phyloP scores from a whole-genome alignment of 2,329 filamentous ascomycete species.

The Penicillium sp. region DNA sequence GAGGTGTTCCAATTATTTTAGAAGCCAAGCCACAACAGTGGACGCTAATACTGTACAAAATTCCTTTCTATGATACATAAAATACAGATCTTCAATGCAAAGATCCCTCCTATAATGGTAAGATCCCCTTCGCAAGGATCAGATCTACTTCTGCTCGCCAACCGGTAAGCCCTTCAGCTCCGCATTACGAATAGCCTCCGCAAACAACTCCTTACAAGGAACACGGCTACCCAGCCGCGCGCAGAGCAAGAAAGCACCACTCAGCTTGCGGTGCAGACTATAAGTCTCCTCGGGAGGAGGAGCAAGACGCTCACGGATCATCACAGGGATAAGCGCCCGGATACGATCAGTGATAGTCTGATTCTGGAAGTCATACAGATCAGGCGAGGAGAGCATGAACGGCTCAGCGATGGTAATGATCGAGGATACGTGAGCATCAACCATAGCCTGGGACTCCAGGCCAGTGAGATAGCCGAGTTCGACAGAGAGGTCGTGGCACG shows the following conservation, averaged over 20 bases:
- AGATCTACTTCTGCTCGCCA: constrained; percentile 1
- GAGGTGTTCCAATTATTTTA: background rate
- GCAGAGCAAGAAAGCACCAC: constrained; percentile 90
- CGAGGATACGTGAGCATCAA: constrained; percentile 84
- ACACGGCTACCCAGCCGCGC: constrained; percentile 82
- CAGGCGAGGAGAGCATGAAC: constrained; percentile 72
- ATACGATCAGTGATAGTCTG: constrained; percentile 98
- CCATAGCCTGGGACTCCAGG: constrained; percentile 79
- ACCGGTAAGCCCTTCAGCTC: constrained; percentile 20
- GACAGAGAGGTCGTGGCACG: constrained; percentile 67
- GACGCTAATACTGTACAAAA: background rate
- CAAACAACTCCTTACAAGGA: constrained; percentile 75
- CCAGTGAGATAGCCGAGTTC: constrained; percentile 89
- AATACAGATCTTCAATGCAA: background rate
- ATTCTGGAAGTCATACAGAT: constrained; percentile 85
- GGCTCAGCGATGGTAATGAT: constrained; percentile 91
- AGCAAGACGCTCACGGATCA: constrained; percentile 83
- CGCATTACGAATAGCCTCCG: constrained; percentile 32
- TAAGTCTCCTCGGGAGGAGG: constrained; percentile 98
- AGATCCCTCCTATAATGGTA: background rate
- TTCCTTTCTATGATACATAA: constrained; percentile 2
- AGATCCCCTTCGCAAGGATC: background rate
- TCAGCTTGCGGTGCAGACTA: constrained; percentile 89
- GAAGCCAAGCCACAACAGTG: background rate
- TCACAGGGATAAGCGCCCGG: constrained; percentile 81